Evolutionary conservation across 2,329 filamentous ascomycete genomes (phyloP).

Genomic region (Rosellinia necatrix): DNA sequence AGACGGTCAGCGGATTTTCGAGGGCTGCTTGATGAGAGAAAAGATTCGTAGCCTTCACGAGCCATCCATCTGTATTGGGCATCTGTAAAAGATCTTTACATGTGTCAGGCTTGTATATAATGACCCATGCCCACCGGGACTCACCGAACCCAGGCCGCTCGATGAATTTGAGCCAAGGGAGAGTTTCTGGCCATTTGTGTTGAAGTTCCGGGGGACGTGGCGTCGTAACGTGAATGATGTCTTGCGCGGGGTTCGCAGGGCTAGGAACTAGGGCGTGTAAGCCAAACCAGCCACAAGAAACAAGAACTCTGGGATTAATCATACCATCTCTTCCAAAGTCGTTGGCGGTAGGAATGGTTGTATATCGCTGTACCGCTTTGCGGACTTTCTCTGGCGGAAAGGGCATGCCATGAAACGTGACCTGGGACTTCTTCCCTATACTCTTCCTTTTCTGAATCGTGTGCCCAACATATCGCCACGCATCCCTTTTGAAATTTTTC

Average conservation of each 20-base stretch:
- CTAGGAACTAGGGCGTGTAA: constrained; percentile 6
- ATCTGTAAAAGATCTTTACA: neutral
- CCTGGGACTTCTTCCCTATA: neutral
- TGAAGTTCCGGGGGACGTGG: neutral
- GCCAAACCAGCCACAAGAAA: neutral
- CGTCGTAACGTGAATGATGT: constrained; percentile 9
- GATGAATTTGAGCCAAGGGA: constrained; percentile 17
- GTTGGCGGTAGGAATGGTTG: constrained; percentile 9
- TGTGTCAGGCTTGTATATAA: neutral
- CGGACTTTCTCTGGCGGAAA: constrained; percentile 6
- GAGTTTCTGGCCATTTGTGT: constrained; percentile 11
- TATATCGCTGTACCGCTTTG: constrained; percentile 9
- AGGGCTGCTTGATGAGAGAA: neutral
- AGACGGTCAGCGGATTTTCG: neutral
- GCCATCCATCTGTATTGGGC: neutral
- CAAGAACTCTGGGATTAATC: neutral
- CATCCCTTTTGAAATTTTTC: constrained; percentile 11
- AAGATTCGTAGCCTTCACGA: neutral
- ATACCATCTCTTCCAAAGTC: constrained; percentile 5
- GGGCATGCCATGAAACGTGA: neutral
- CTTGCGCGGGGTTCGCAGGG: neutral
- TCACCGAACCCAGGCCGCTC: neutral
- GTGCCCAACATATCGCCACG: constrained; percentile 11
- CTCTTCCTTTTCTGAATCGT: constrained; percentile 2
- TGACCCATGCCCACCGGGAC: neutral